A percentile compares a stretch with the other conserved stretches of the same genome.
phyloP scores from a whole-genome alignment of 2,329 filamentous ascomycete species.

The Monilinia fructigena region DNA sequence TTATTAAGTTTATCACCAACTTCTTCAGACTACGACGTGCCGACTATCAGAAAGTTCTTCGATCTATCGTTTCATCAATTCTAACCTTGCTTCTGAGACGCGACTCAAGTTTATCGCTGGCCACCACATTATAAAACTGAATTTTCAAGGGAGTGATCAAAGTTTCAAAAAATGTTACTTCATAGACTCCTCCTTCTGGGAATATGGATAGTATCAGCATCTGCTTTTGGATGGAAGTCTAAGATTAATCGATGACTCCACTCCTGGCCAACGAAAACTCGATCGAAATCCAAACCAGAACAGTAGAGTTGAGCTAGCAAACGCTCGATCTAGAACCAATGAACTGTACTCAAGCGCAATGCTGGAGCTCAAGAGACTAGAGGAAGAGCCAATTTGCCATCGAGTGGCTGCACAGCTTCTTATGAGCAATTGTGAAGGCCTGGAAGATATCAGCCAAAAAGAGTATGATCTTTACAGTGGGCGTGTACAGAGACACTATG shows the following conservation, averaged over 20 bases:
- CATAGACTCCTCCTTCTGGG: neutral
- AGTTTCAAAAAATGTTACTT: constrained; percentile 6
- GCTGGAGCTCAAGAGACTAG: constrained; percentile 36
- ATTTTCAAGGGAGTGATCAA: neutral
- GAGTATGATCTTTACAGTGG: constrained; percentile 36
- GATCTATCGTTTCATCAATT: neutral
- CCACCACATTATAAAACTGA: neutral
- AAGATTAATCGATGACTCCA: constrained; percentile 10
- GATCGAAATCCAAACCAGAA: neutral
- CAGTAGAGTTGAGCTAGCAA: constrained; percentile 30
- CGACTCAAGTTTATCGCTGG: neutral
- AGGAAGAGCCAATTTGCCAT: constrained; percentile 40
- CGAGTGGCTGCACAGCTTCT: constrained; percentile 39
- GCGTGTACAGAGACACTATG: constrained; percentile 46
- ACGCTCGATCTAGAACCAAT: constrained; percentile 30
- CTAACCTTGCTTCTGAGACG: constrained; percentile 4
- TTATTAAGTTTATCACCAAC: neutral
- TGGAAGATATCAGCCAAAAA: constrained; percentile 36
- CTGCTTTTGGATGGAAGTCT: constrained; percentile 19
- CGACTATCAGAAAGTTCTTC: neutral
- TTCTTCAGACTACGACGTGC: neutral
- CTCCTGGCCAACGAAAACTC: neutral
- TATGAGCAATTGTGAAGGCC: constrained; percentile 39
- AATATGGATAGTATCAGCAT: constrained; percentile 6
- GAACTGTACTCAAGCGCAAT: constrained; percentile 40